These are phyloP conservation scores for Rhodotorula sp. DNA, from an alignment of 1,284 basidiomycete genomes.

Conservation along the genomic window DNA sequence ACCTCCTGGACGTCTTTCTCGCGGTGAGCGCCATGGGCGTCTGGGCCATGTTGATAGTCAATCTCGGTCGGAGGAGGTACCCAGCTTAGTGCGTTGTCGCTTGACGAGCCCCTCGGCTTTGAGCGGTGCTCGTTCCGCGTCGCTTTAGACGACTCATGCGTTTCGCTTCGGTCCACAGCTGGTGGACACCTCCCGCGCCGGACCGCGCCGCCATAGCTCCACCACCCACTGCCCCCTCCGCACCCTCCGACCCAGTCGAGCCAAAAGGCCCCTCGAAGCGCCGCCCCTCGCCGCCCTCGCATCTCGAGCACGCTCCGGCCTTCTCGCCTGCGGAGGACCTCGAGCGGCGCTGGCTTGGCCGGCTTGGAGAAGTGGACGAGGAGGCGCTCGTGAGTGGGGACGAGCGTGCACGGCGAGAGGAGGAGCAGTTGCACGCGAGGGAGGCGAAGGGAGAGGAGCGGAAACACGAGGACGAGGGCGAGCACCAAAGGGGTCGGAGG, in stretches of 20 bases:
- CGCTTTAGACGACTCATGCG: not conserved
- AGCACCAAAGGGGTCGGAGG: not conserved
- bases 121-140: too few species aligned
- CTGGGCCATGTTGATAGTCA: conserved; percentile 34
- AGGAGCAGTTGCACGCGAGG: not conserved
- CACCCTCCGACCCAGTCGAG: not conserved
- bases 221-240: not conserved
- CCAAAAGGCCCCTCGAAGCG: not conserved
- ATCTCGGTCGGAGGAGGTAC: conserved; percentile 32
- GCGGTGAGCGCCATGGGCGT: conserved; percentile 19
- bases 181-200: not conserved
- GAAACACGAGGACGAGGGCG: not conserved
- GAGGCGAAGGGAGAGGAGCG: not conserved
- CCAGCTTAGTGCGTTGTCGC: conserved; percentile 21
- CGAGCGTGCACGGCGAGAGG: not conserved
- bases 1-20: conserved; percentile 33
- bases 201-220: not conserved
- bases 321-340: not conserved
- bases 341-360: conserved; percentile 13
- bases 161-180: not conserved
- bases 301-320: not conserved
- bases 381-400: conserved; percentile 1
- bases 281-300: not conserved
- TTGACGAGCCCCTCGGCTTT: not conserved
- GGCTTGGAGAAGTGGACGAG: conserved; percentile 14